Conservation (phyloP, 2,329 filamentous ascomycete species). For the Penicillium fuscoglaucum region DNA sequence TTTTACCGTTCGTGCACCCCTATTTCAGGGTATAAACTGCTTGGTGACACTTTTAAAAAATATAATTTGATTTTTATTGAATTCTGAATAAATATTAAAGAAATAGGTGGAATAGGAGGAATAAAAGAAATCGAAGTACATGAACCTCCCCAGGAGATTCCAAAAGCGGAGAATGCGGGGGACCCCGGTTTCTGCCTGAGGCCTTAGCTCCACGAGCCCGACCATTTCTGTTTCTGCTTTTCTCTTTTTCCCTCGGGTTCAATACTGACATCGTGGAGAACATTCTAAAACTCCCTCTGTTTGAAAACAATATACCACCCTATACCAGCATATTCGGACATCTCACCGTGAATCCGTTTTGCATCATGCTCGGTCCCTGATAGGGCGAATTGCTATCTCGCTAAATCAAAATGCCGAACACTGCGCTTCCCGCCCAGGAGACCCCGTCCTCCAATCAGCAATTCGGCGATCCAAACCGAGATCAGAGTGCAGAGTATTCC, state of each 20-base stretch:
- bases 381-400: conserved; percentile 26
- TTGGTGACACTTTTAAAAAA: not conserved
- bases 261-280: conserved; percentile 11
- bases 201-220: conserved; percentile 11
- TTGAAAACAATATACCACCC: not conserved
- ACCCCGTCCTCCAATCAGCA: conserved; percentile 25
- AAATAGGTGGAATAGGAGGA: too few species aligned
- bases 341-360: conserved; percentile 3
- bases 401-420: conserved; percentile 40
- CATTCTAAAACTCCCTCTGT: not conserved
- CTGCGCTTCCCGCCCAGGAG: conserved; percentile 25
- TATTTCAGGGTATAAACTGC: not conserved
- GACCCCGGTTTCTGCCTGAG: conserved; percentile 27
- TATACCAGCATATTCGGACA: conserved; percentile 2
- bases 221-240: conserved; percentile 6
- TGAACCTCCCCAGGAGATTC: not conserved
- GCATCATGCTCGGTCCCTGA: conserved; percentile 26
- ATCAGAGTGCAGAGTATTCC: conserved; percentile 38
- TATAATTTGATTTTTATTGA: too few species aligned
- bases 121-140: not conserved
- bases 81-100: not conserved
- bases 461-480: conserved; percentile 27
- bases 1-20: not conserved
- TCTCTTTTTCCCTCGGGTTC: conserved; percentile 14
- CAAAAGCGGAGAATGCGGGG: conserved; percentile 27